Base-by-base conservation (phyloP, 768 basidiomycete genomes). In the Mycena belliarum region DNA sequence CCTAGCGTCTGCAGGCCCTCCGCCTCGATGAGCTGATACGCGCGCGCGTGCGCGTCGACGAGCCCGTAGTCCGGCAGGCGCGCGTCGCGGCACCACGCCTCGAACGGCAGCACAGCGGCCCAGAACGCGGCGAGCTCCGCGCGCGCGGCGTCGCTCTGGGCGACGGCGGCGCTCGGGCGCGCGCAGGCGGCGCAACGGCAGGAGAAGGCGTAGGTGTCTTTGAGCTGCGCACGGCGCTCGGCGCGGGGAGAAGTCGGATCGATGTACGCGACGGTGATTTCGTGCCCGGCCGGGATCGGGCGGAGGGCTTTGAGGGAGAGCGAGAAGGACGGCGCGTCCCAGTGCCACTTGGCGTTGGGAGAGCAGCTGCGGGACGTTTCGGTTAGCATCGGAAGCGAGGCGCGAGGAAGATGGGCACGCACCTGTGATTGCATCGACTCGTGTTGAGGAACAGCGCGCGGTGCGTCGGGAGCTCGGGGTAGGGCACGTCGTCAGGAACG, bases 401-500 rank as follows among this genome's bases (percentile, higher is more conserved):
- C 12, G 23, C 37, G 35, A 4, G 41, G 48, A 28, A 46, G 1
- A 25, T n/a, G n/a, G 7, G 14, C 7, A 21, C 52, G 47, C 46
- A 77, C 77, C 77, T 78, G 58, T 79, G 78, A 49, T 78, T 77
- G 35, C 73, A 75, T 12, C 71, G 61, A 44, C 74, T 74, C 2
- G 69, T 66, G 41, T 72, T 65, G 24, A 75, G 58, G 46, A 78
- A 79, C 1, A 79, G 47, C 3, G 62, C 77, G 2, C 72, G 68
- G 55, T 78, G 72, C 4, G 65, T 68, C 3, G 66, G 46, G n/a
- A 72, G 53, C 48, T 72, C 70, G 3, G 67, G 61, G 42, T 65
- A 55, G 0, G 61, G 52, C n/a, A n/a, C n/a, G 3, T 55, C 59
- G 16, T 62, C 62, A 15, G 72, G 69, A 24, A 70, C 66, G 18